Conservation (phyloP, 2,329 filamentous ascomycete species). For the Claviceps humidiphila region DNA sequence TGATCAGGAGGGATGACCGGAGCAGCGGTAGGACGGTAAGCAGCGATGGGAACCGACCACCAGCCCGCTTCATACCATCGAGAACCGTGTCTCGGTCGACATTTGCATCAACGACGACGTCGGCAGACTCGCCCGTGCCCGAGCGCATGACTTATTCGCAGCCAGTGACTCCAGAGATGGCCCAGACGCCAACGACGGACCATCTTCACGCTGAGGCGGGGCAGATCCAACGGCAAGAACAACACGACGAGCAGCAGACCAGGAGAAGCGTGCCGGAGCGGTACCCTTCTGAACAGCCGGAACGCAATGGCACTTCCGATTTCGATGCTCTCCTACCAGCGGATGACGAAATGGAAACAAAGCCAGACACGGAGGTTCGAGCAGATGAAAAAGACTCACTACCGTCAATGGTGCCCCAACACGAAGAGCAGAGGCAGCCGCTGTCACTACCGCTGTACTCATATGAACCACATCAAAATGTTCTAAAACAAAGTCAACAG, state of each 20-base stretch:
- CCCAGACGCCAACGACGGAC: constrained; percentile 31
- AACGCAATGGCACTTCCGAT: constrained; percentile 15
- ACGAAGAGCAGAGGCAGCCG: neutral
- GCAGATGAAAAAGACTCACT: constrained; percentile 16
- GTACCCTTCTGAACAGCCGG: constrained; percentile 35
- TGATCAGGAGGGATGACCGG: constrained; percentile 65
- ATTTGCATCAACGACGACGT: constrained; percentile 29
- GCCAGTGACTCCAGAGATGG: constrained; percentile 23
- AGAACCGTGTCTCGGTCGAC: constrained; percentile 48
- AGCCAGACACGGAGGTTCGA: constrained; percentile 13
- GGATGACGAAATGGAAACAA: constrained; percentile 10
- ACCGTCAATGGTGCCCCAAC: constrained; percentile 5
- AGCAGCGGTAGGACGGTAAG: constrained; percentile 45
- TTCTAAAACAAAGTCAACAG: neutral
- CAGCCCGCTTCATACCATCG: constrained; percentile 22
- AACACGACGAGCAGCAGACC: constrained; percentile 39
- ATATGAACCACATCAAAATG: neutral
- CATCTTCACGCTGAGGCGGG: constrained; percentile 42
- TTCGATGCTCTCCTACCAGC: neutral
- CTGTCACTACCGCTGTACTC: neutral
- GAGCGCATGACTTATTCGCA: constrained; percentile 16
- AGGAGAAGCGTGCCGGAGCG: constrained; percentile 39
- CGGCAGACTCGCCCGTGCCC: constrained; percentile 18
- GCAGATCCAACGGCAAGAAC: constrained; percentile 30
- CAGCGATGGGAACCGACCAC: constrained; percentile 45